These are phyloP conservation scores for Aspergillus costaricaensis DNA, from an alignment of 2,329 filamentous ascomycete genomes.

Conservation along the genomic window DNA sequence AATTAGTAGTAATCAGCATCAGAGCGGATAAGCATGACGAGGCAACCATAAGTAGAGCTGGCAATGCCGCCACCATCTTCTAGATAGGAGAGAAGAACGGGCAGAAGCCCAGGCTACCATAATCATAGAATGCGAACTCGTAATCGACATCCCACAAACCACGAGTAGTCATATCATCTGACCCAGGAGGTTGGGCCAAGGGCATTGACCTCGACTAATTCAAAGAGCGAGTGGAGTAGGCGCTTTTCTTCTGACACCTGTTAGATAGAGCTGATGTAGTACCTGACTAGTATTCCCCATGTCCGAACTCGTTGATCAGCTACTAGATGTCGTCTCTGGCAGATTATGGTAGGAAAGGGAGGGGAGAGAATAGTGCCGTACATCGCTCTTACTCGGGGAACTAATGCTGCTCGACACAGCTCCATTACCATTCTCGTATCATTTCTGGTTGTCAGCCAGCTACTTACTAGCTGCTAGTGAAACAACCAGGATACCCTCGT, in stretches of 20 bases:
- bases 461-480: not conserved
- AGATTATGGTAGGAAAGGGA: not conserved
- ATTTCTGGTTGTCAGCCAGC: not conserved
- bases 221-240: not conserved
- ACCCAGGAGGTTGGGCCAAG: slow-evolving; percentile 13
- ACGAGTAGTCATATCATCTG: slow-evolving; percentile 18
- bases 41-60: slow-evolving; percentile 7
- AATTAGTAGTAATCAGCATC: not conserved
- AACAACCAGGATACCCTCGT: slow-evolving; percentile 24
- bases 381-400: not conserved
- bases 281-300: slow-evolving; percentile 6
- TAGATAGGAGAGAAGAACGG: not conserved
- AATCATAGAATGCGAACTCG: not conserved
- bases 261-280: slow-evolving; percentile 2
- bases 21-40: slow-evolving; percentile 3
- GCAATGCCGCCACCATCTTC: not conserved
- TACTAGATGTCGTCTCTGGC: slow-evolving; percentile 8
- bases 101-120: not conserved
- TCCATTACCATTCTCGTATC: slow-evolving; percentile 5
- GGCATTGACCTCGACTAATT: slow-evolving; percentile 14
- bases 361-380: not conserved
- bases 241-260: not conserved
- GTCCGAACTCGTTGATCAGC: not conserved
- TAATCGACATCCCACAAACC: not conserved
- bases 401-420: not conserved